A percentile compares a stretch with the other conserved stretches of the same genome.
These are phyloP conservation scores for Trichoderma gracile DNA, from an alignment of 2,329 filamentous ascomycete genomes.

Conservation along the genomic window DNA sequence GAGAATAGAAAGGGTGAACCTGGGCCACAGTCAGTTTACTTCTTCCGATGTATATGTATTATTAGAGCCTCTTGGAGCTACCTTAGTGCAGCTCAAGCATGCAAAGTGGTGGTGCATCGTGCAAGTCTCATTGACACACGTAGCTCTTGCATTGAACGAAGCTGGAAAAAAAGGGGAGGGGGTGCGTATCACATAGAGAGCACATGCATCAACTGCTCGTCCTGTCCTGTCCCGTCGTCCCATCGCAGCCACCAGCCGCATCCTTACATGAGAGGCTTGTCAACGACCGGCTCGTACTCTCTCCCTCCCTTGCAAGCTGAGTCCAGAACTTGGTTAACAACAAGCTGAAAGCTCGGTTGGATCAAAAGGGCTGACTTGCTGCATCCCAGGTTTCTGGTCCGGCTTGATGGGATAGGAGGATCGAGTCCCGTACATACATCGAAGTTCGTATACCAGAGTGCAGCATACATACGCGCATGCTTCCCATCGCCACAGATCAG, in stretches of 20 bases:
- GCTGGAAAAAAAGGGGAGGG: background rate
- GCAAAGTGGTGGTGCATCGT: background rate
- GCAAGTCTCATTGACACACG: constrained; percentile 8
- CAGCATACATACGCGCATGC: too few relatives aligned
- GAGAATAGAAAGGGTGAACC: too few relatives aligned
- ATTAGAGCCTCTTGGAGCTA: too few relatives aligned
- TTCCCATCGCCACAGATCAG: too few relatives aligned
- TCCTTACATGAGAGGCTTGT: background rate
- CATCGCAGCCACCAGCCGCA: background rate
- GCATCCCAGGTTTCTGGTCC: background rate
- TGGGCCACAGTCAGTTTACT: too few relatives aligned
- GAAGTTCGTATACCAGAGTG: too few relatives aligned
- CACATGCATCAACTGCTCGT: background rate
- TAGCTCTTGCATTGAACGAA: background rate
- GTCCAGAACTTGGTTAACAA: background rate
- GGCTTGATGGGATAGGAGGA: background rate
- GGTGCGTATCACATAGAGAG: too few relatives aligned
- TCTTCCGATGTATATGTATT: too few relatives aligned
- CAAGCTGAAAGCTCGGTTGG: background rate
- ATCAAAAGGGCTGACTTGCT: background rate
- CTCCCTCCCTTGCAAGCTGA: constrained; percentile 12
- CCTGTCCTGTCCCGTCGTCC: background rate
- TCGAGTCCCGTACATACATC: too few relatives aligned
- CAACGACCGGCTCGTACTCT: background rate
- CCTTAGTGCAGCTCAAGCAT: too few relatives aligned